phyloP scores from a whole-genome alignment of 2,329 filamentous ascomycete species.

The Alternaria sp. region DNA sequence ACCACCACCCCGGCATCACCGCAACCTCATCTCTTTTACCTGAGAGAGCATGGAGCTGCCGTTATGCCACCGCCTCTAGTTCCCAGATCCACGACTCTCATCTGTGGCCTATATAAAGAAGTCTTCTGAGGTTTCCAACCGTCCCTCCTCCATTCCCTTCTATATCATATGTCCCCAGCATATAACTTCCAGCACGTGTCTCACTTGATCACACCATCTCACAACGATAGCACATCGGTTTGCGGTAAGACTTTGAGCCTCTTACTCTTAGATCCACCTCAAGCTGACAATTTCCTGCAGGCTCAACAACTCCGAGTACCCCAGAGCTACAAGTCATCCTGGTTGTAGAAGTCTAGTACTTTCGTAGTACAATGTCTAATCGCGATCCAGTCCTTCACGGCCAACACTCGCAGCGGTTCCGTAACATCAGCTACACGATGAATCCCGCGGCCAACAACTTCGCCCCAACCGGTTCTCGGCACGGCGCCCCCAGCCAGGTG shows the following conservation, averaged over 20 bases:
- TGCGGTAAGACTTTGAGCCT: neutral
- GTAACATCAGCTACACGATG: slow-evolving; percentile 3
- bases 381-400: slow-evolving; percentile 1
- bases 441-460: slow-evolving; percentile 21
- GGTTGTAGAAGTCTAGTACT: neutral
- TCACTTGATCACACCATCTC: neutral
- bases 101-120: neutral
- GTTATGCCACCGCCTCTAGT: neutral
- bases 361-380: neutral
- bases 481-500: slow-evolving; percentile 17
- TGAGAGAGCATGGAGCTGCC: neutral
- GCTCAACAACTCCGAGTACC: neutral
- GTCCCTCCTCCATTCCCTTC: neutral
- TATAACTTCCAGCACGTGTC: neutral
- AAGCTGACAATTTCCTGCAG: neutral
- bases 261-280: neutral
- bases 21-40: slow-evolving; percentile 7
- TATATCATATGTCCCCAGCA: neutral
- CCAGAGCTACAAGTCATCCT: neutral
- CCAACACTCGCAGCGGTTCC: neutral
- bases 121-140: neutral
- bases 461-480: slow-evolving; percentile 5
- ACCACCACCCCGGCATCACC: neutral
- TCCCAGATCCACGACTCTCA: neutral
- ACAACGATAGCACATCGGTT: neutral